phyloP scores from a whole-genome alignment of 2,329 filamentous ascomycete species.

The Sodiomyces alkalinus region DNA sequence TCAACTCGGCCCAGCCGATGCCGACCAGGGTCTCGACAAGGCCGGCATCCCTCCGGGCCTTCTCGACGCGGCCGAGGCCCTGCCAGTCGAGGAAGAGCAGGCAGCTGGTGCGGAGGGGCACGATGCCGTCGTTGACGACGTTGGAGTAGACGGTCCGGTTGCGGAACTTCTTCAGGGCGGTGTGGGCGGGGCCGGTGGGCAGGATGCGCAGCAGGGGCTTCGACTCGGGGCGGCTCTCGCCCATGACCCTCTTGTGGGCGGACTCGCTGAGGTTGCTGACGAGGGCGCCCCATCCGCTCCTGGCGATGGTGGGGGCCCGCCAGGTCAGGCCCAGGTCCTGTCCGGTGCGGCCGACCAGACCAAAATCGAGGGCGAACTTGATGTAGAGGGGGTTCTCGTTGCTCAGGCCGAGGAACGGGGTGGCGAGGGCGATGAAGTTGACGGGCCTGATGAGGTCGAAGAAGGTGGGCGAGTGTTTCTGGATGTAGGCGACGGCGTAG shows the following conservation, averaged over 20 bases:
- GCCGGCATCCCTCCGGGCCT: conserved; percentile 81
- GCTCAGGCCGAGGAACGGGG: conserved; percentile 79
- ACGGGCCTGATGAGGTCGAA: conserved; percentile 75
- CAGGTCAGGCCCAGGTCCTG: conserved; percentile 91
- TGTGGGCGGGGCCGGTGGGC: conserved; percentile 80
- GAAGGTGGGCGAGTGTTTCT: conserved; percentile 86
- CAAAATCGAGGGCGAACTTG: conserved; percentile 92
- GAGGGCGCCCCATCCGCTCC: conserved; percentile 78
- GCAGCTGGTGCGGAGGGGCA: conserved; percentile 86
- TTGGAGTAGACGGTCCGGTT: conserved; percentile 92
- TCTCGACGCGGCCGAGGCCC: conserved; percentile 82
- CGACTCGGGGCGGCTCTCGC: conserved; percentile 55
- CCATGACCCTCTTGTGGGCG: conserved; percentile 42
- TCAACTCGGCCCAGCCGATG: conserved; percentile 91
- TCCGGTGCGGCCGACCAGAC: conserved; percentile 86
- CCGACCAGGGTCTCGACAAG: conserved; percentile 84
- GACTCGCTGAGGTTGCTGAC: conserved; percentile 67
- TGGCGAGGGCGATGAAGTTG: conserved; percentile 80
- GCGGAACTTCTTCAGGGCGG: conserved; percentile 71
- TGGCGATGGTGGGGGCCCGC: conserved; percentile 72
- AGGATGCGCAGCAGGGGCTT: conserved; percentile 82
- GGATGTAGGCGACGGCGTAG: conserved; percentile 90
- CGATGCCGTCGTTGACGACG: conserved; percentile 94
- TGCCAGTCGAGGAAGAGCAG: conserved; percentile 96
- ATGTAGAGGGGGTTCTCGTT: conserved; percentile 97